phyloP scores from a whole-genome alignment of 2,329 filamentous ascomycete species.

The Penicillium sp. region DNA sequence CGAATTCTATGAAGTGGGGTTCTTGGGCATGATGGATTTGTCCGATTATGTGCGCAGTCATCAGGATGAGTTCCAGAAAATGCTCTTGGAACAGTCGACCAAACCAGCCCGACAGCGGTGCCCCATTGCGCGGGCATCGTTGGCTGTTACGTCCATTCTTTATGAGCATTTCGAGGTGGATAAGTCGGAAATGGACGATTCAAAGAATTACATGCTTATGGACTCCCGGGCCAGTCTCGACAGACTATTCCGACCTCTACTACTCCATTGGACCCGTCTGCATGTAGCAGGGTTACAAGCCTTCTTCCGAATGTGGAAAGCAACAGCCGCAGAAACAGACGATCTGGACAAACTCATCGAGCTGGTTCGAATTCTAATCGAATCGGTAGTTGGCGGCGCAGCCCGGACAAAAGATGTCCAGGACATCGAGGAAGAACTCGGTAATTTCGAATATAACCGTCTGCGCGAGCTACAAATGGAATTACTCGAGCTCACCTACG shows the following conservation, averaged over 20 bases:
- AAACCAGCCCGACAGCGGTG: constrained; percentile 74
- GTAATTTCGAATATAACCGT: constrained; percentile 77
- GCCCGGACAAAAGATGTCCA: constrained; percentile 79
- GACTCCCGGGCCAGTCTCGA: constrained; percentile 81
- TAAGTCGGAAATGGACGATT: constrained; percentile 77
- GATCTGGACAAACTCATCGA: constrained; percentile 95
- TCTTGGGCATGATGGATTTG: constrained; percentile 95
- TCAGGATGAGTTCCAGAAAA: constrained; percentile 89
- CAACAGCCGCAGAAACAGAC: constrained; percentile 78
- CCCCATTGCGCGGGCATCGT: constrained; percentile 82
- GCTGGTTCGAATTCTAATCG: constrained; percentile 84
- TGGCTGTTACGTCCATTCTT: constrained; percentile 83
- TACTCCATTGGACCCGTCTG: constrained; percentile 90
- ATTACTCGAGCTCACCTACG: constrained; percentile 84
- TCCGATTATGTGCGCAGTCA: constrained; percentile 91
- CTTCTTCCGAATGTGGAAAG: constrained; percentile 92
- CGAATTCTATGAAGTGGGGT: constrained; percentile 86
- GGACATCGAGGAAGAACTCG: constrained; percentile 87
- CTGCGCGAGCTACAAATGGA: constrained; percentile 92
- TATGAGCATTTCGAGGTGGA: constrained; percentile 97
- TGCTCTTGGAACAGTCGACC: constrained; percentile 85
- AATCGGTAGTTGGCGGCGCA: constrained; percentile 84
- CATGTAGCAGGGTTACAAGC: constrained; percentile 84
- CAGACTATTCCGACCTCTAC: constrained; percentile 79
- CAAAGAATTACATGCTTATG: constrained; percentile 72